These are phyloP conservation scores for Penicillium sp. DNA, from an alignment of 2,329 filamentous ascomycete species.

Conservation along the genomic window DNA sequence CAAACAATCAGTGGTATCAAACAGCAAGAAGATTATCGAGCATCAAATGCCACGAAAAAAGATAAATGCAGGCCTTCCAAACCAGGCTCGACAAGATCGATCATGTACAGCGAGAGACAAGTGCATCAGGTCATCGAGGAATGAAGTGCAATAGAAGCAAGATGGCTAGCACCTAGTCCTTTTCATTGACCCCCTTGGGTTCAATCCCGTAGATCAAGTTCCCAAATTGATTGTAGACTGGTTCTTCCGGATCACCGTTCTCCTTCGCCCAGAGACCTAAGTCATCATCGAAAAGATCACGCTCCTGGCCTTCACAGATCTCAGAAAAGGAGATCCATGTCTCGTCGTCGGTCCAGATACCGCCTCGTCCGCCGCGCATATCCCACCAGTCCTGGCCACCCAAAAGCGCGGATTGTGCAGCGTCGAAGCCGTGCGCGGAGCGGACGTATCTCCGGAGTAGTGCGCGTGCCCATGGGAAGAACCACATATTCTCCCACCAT, in stretches of 20 bases:
- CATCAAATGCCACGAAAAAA: background rate
- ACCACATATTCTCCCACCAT: constrained; percentile 52
- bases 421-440: constrained; percentile 41
- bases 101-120: background rate
- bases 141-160: background rate
- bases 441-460: constrained; percentile 51
- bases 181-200: constrained; percentile 3
- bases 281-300: constrained; percentile 49
- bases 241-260: constrained; percentile 28
- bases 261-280: constrained; percentile 44
- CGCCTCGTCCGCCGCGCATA: constrained; percentile 51
- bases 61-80: background rate
- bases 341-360: constrained; percentile 52
- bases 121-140: background rate
- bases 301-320: constrained; percentile 46
- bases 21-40: background rate
- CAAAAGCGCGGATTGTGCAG: constrained; percentile 44
- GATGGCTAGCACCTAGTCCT: background rate
- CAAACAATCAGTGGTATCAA: constrained; percentile 8
- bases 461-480: constrained; percentile 47
- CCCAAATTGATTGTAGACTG: constrained; percentile 41
- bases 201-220: constrained; percentile 37
- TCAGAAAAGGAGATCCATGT: constrained; percentile 52
- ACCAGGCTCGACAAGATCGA: background rate
- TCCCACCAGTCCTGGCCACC: constrained; percentile 52